Percentiles rank a stretch among this genome's conserved stretches.
Evolutionary conservation across 176 grass and related monocot genomes (phyloP).

Genomic region (Pontederia crassipes): DNA sequence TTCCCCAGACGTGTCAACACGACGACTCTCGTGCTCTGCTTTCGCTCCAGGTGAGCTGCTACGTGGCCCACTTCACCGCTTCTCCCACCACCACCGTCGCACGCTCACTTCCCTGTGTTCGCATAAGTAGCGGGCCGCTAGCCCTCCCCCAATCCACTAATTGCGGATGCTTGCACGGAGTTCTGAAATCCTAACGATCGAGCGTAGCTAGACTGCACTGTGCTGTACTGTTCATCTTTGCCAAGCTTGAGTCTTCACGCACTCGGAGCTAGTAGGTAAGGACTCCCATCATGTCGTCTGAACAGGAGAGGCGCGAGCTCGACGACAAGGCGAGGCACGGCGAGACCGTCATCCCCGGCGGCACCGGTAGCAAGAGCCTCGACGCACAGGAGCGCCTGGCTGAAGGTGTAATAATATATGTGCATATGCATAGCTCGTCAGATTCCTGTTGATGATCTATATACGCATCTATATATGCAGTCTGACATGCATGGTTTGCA

Average conservation of each 20-base stretch:
- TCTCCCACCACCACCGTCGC: background rate
- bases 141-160: background rate
- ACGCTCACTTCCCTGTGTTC: background rate
- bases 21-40: background rate
- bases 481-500: background rate
- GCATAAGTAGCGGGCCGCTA: no score
- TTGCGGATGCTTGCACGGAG: background rate
- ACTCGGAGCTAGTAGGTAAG: no score
- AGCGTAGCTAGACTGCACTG: background rate
- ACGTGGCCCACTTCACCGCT: background rate
- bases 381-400: conserved; percentile 34
- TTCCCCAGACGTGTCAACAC: background rate
- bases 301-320: conserved; percentile 28
- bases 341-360: conserved; percentile 28
- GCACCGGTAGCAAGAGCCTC: conserved; percentile 31
- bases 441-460: no score
- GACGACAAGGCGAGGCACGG: conserved; percentile 21
- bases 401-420: conserved; percentile 14
- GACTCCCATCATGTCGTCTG: background rate
- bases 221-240: no score
- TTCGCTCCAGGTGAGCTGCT: background rate
- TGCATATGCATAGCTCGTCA: background rate
- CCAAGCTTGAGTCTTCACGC: no score
- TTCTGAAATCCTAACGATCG: background rate
- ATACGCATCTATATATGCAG: background rate